Evolutionary conservation across 495 filamentous ascomycete genomes (phyloP).

Genomic region (Staphylotrichum tortipilum): DNA sequence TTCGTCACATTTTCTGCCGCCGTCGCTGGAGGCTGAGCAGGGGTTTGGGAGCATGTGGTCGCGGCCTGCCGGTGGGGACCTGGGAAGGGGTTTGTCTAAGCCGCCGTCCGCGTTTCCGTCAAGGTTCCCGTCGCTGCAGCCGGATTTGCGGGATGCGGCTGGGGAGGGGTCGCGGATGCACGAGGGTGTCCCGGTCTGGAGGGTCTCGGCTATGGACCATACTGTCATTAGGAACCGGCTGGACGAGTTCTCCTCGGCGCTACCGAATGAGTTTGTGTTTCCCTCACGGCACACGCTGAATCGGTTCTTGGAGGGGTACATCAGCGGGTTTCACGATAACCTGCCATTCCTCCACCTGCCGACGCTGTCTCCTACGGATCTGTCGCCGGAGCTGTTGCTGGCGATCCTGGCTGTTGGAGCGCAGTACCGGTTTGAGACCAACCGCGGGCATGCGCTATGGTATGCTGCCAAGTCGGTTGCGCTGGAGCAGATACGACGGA

Average conservation of each 20-base stretch:
- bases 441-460: slow-evolving; percentile 59
- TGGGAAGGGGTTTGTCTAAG: slow-evolving; percentile 36
- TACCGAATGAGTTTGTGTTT: slow-evolving; percentile 59
- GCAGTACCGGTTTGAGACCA: slow-evolving; percentile 61
- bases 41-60: slow-evolving; percentile 39
- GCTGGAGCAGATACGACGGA: slow-evolving; percentile 44
- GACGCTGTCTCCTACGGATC: slow-evolving; percentile 46
- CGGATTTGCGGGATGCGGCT: slow-evolving; percentile 51
- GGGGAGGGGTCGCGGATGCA: slow-evolving; percentile 36
- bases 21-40: slow-evolving; percentile 40
- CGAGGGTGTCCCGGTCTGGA: slow-evolving; percentile 49
- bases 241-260: slow-evolving; percentile 55
- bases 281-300: slow-evolving; percentile 56
- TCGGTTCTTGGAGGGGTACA: slow-evolving; percentile 57
- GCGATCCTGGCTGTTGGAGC: slow-evolving; percentile 58
- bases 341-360: slow-evolving; percentile 62
- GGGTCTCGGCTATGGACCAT: slow-evolving; percentile 56
- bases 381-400: slow-evolving; percentile 52
- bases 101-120: slow-evolving; percentile 60
- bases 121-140: slow-evolving; percentile 57
- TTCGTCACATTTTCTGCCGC: slow-evolving; percentile 40
- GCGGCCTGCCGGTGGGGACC: slow-evolving; percentile 25
- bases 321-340: slow-evolving; percentile 60
- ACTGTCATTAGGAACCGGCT: slow-evolving; percentile 53
- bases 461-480: slow-evolving; percentile 53